These are phyloP conservation scores for Stephania japonica DNA, from an alignment of 164 flowering plant genomes.

Conservation along the genomic window DNA sequence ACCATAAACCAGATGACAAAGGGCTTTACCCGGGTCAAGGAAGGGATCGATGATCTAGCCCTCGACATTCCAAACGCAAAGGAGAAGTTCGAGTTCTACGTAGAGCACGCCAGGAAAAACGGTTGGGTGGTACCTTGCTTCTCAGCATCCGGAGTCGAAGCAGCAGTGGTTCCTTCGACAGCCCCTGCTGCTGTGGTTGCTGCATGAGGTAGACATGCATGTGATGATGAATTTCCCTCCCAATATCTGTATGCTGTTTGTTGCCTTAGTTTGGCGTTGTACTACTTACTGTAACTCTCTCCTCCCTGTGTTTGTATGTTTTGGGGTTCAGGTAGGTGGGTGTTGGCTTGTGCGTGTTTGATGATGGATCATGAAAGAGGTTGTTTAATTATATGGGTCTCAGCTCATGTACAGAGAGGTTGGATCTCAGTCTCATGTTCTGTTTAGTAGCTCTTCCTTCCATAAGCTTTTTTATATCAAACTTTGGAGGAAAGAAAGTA, in stretches of 20 bases:
- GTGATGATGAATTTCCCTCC: conserved; percentile 1
- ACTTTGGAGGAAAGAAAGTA: neutral
- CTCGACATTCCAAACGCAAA: conserved; percentile 92
- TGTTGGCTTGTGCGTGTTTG: neutral
- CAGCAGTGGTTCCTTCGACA: neutral
- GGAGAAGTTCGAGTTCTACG: conserved; percentile 63
- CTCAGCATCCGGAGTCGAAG: conserved; percentile 19
- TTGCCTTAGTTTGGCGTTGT: conserved; percentile 12
- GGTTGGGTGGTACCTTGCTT: conserved; percentile 73
- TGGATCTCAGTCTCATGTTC: conserved; percentile 4
- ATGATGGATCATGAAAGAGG: neutral
- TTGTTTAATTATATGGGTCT: neutral
- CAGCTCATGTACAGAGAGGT: conserved; percentile 18
- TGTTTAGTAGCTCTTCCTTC: neutral
- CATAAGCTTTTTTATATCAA: neutral
- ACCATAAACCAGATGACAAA: conserved; percentile 92
- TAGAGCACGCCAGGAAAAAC: conserved; percentile 53
- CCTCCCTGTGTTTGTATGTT: conserved; percentile 8
- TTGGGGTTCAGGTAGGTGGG: conserved; percentile 9
- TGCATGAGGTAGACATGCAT: conserved; percentile 18
- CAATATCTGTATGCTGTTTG: conserved; percentile 26
- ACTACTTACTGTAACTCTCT: conserved; percentile 8
- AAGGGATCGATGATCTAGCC: conserved; percentile 83
- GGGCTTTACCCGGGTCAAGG: conserved; percentile 70
- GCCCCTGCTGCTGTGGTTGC: conserved; percentile 1